phyloP scores from a whole-genome alignment of 164 flowering plant genomes.

The grape (Vitis vinifera) region DNA sequence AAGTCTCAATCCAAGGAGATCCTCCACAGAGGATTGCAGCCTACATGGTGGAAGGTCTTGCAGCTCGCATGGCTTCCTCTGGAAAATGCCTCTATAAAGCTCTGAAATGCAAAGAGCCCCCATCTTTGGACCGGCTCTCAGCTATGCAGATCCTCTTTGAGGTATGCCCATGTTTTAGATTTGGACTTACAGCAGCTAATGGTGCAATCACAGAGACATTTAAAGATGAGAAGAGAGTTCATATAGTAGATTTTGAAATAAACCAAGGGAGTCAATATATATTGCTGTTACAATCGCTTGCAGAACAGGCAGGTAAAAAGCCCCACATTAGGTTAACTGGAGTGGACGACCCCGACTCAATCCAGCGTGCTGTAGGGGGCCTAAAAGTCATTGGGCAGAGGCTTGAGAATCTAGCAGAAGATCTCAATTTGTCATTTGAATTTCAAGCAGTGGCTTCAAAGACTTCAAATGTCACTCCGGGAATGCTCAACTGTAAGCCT shows the following conservation, averaged over 20 bases:
- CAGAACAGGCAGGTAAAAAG: conserved; percentile 41
- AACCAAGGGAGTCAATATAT: conserved; percentile 96
- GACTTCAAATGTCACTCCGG: conserved; percentile 59
- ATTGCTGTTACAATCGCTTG: conserved; percentile 68
- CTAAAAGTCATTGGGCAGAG: conserved; percentile 66
- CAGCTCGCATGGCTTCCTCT: conserved; percentile 83
- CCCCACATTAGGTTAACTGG: conserved; percentile 79
- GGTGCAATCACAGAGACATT: conserved; percentile 78
- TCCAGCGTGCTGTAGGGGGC: conserved; percentile 84
- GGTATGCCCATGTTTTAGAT: conserved; percentile 93
- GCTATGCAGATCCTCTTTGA: conserved; percentile 98
- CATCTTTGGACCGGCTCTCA: conserved; percentile 77
- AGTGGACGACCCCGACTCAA: conserved; percentile 92
- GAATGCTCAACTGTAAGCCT: conserved; percentile 52
- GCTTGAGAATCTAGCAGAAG: conserved; percentile 73
- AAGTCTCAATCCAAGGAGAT: conserved; percentile 92
- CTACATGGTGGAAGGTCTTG: conserved; percentile 98
- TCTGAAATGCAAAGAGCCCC: conserved; percentile 89
- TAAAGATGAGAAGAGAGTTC: conserved; percentile 66
- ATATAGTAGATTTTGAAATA: conserved; percentile 88
- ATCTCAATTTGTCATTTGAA: conserved; percentile 60
- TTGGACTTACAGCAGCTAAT: conserved; percentile 95
- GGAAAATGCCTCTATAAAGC: conserved; percentile 82
- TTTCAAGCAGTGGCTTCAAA: conserved; percentile 63
- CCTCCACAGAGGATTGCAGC: conserved; percentile 91